A percentile compares a stretch with the other conserved stretches of the same genome.
Conservation (phyloP, 345 rosid species). For the Murraya paniculata region DNA sequence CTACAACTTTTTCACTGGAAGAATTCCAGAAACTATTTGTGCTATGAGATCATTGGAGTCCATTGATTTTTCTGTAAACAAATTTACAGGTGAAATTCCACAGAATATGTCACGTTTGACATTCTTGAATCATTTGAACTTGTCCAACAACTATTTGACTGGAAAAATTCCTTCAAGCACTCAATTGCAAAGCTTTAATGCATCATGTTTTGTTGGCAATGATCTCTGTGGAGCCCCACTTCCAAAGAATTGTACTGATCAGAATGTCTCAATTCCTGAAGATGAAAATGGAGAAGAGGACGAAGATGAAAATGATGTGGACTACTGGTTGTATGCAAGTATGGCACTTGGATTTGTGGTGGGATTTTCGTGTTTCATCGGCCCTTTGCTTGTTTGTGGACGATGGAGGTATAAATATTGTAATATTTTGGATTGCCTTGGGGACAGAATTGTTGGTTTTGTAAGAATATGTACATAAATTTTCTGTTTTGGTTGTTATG, state of each 20-base stretch:
- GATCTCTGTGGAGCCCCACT: constrained; percentile 4
- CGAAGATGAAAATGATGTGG: background rate
- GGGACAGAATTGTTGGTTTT: background rate
- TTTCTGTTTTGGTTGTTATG: background rate
- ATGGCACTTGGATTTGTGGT: background rate
- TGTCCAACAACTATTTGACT: background rate
- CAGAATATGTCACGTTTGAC: background rate
- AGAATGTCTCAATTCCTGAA: background rate
- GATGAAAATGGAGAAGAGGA: too few species aligned
- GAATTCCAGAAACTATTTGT: background rate
- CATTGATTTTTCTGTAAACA: background rate
- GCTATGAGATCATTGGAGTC: background rate
- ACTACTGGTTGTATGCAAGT: too few species aligned
- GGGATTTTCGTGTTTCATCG: background rate
- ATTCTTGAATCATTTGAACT: too few species aligned
- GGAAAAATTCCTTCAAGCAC: background rate
- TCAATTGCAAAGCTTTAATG: background rate
- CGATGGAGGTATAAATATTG: background rate
- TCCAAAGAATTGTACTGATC: background rate
- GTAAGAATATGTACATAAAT: background rate
- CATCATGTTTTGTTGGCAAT: background rate
- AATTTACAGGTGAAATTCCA: constrained; percentile 9
- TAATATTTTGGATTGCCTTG: background rate
- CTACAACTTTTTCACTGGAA: background rate
- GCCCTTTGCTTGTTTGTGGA: background rate